Base-by-base conservation (phyloP, 495 filamentous ascomycete genomes). In the Penicillium coprophilum region DNA sequence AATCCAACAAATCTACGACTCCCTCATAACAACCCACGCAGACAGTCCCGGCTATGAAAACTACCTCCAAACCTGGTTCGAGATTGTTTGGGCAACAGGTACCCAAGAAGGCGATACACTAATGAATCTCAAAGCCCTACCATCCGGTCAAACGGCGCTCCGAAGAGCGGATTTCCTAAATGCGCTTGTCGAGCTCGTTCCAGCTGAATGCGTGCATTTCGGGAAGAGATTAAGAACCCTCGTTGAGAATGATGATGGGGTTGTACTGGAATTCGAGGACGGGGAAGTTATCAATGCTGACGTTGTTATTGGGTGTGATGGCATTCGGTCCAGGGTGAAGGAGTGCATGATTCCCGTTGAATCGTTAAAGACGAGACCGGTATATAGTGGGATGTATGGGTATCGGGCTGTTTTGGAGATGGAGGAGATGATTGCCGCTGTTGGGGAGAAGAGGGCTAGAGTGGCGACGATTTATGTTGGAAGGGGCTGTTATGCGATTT, bases 351-450 rank as follows among this genome's bases (percentile, higher is more conserved):
- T 85, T 0, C 69, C 71, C 0, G 65, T 68, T 11, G 73, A 76
- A 7, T 61, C 67, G 15, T 62, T 69, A 2, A 56, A 62, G 8
- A 66, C 78, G 0, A 52, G 61, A n/a, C 34, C 34, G 6, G 34
- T 38, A 7, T 84, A 77, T 55, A 76, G 75, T 34, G 75, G 74
- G 1, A 81, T 80, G 66, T 82, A 80, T 66, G 78, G 72, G 4
- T 86, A 85, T 58, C 77, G 83, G 9, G 81, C 81, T 6, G 71
- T 86, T 40, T 62, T 88, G 9, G 81, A 83, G n/a, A 86, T 85
- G 74, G 80, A 81, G 19, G 72, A 79, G 13, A 82, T 83, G 45
- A 72, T 80, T 13, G 54, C 71, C 11, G 68, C 77, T 10, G 62
- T 86, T 21, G 84, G 84, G 39, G 79, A 83, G 12, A 72, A 76